Conservation (phyloP, 1,139 yeast genomes). For the Blastobotrys apis region DNA sequence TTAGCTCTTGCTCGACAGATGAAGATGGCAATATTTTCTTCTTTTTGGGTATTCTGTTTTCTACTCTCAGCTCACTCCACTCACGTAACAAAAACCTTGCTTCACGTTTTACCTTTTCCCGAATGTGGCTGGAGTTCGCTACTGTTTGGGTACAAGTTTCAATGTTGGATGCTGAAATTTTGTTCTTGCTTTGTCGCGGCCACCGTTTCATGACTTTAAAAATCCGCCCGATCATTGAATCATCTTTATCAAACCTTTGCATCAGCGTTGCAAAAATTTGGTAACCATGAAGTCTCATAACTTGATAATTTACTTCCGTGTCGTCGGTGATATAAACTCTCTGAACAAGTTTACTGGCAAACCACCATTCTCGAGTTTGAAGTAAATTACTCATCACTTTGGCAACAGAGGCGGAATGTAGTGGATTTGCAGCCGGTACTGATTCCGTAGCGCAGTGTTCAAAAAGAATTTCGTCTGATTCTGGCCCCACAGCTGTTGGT, state of each 20-base stretch:
- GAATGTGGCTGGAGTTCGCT: conserved; percentile 24
- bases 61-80: conserved; percentile 77
- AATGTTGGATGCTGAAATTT: conserved; percentile 73
- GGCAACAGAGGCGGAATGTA: conserved; percentile 17
- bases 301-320: conserved; percentile 50
- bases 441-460: conserved; percentile 37
- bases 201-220: conserved; percentile 46
- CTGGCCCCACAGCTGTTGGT: conserved; percentile 46
- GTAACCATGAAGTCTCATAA: conserved; percentile 83
- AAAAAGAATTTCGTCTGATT: background rate
- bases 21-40: background rate
- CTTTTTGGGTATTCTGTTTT: conserved; percentile 79
- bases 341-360: conserved; percentile 61
- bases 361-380: conserved; percentile 54
- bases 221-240: conserved; percentile 47
- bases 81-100: conserved; percentile 50
- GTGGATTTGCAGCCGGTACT: conserved; percentile 57
- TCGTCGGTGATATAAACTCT: conserved; percentile 60
- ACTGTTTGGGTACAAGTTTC: conserved; percentile 58
- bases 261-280: conserved; percentile 53
- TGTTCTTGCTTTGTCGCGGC: conserved; percentile 81
- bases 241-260: no score
- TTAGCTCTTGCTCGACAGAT: conserved; percentile 6
- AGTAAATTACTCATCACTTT: conserved; percentile 43
- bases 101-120: conserved; percentile 33